Evolutionary conservation across 2,329 filamentous ascomycete species (phyloP), one percentile per base, ranked within the genome.

Genomic region (Leptographium galeiforme): DNA sequence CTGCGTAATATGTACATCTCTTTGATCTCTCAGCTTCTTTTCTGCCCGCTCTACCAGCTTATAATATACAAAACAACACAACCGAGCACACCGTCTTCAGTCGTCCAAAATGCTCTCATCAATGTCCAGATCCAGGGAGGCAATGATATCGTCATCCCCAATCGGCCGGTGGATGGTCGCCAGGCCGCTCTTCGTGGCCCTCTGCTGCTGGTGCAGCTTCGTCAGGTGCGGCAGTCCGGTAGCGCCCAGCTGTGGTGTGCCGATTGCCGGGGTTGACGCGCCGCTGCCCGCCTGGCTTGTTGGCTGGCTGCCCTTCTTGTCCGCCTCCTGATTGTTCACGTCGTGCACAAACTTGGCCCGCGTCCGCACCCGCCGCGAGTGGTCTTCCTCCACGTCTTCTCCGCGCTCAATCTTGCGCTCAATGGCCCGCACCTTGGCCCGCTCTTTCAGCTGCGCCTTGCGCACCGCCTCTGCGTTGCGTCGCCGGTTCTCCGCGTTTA

Each of bases 71-170:
- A 8, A 41, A 18, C 8, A n/a, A 10, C 7, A 16, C 8, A 41
- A 36, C 8, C 41, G 19, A 44, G 2, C 30, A 16, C 19, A 4
- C 8, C 19, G 16, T 16, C 2, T 34, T 54, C 38, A 51, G 45
- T 52, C 56, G 33, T 54, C 54, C 25, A 61, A 44, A 61, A 95
- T 88, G 60, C 95, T 89, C 61, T 95, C 83, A 61, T 97, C 91
- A 65, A 97, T 89, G 33, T 89, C 91, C 61, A 97, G 71, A 66
- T 97, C 93, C 72, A 97, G 73, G 32, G 82, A 78, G 1, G 85
- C 89, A 67, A 97, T 91, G 53, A 96, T 85, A 63, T 97, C 93
- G 64, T 97, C 93, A 57, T 95, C 90, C 73, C 86, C 85, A 54
- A 89, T 78, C 34, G 85, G 83, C 69, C 87, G 83, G 63, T 91